Conservation (phyloP, 140 eudicot species). For the Senecio squalidus region DNA sequence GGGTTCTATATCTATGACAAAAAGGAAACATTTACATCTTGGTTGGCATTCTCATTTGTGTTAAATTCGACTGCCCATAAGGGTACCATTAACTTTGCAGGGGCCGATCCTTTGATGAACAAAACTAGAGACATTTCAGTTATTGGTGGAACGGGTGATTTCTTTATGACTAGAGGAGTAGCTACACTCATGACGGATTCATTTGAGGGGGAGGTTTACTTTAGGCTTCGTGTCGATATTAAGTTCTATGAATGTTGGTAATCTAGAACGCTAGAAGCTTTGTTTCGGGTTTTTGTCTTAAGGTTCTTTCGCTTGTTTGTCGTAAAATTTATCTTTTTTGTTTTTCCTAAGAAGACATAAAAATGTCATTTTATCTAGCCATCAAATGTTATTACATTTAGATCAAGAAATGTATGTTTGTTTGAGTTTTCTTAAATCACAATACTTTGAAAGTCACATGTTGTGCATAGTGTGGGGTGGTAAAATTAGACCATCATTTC, state of each 20-base stretch:
- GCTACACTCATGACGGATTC: slow-evolving; percentile 68
- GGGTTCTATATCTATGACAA: slow-evolving; percentile 51
- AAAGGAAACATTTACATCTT: slow-evolving; percentile 37
- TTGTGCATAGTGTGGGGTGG: no score
- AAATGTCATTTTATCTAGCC: slow-evolving; percentile 10
- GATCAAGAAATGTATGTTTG: background rate
- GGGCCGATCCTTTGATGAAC: slow-evolving; percentile 72
- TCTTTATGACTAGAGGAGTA: slow-evolving; percentile 60
- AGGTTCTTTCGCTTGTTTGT: background rate
- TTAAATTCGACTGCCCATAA: slow-evolving; percentile 35
- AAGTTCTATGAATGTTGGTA: slow-evolving; percentile 67
- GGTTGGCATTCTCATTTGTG: slow-evolving; percentile 53
- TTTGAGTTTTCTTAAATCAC: background rate
- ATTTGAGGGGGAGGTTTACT: slow-evolving; percentile 64
- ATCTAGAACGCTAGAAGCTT: background rate
- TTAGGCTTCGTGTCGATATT: slow-evolving; percentile 54
- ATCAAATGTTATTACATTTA: slow-evolving; percentile 3
- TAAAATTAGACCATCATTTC: no score
- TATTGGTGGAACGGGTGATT: slow-evolving; percentile 67
- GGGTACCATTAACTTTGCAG: slow-evolving; percentile 53
- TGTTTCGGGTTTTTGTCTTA: background rate
- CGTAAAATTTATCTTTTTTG: background rate
- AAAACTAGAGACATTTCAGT: slow-evolving; percentile 63
- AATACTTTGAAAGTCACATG: no score
- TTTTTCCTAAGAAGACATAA: slow-evolving; percentile 16